Evolutionary conservation across 2,329 filamentous ascomycete species (phyloP), one percentile per base, ranked within the genome.

Genomic region (Colletotrichum sp.): DNA sequence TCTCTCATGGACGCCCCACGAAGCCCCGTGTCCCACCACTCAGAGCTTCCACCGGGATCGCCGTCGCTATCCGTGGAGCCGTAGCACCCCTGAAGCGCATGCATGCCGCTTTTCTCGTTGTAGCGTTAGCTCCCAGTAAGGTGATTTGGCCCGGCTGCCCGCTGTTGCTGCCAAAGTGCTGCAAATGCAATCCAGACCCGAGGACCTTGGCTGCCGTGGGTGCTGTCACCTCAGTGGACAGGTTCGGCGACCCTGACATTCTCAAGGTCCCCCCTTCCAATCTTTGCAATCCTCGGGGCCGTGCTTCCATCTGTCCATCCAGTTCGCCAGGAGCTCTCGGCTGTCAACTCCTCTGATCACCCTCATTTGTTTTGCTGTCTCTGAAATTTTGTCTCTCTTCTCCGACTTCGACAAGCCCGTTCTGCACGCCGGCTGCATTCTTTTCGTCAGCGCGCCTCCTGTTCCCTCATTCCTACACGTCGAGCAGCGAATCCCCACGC

Each of bases 221-320:
- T 52, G 44, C 44, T 52, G 44, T 52, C 44, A 52, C 44, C 44
- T 52, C 44, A 21, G n/a, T 52, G 44, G 64, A 65, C 73, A 70
- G 73, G 57, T 59, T 55, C 57, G 28, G 34, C 64, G 70, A 60
- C 73, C 70, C 73, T 76, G 73, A 73, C 73, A 73, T 76, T 76
- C 73, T 34, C 73, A 76, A 76, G 73, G 73, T 63, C 15, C 39
- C 73, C 73, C 73, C 73, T 76, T 73, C 57, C 73, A 76, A 73
- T 73, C 44, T 63, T 63, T 32, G 44, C 63, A 32, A 62, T 59
- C 52, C 63, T 9, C 12, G 44, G 69, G 69, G 15, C 69, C 72
- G 63, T 73, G 69, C 64, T 13, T 52, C 44, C 73, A 64, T 64
- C 57, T 16, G 44, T 52, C n/a, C 44, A 52, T 68, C 55, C 28